A percentile compares a stretch with the other conserved stretches of the same genome.
These are phyloP conservation scores for Cymodocea nodosa DNA, from an alignment of 116 monocot genomes.

Conservation along the genomic window DNA sequence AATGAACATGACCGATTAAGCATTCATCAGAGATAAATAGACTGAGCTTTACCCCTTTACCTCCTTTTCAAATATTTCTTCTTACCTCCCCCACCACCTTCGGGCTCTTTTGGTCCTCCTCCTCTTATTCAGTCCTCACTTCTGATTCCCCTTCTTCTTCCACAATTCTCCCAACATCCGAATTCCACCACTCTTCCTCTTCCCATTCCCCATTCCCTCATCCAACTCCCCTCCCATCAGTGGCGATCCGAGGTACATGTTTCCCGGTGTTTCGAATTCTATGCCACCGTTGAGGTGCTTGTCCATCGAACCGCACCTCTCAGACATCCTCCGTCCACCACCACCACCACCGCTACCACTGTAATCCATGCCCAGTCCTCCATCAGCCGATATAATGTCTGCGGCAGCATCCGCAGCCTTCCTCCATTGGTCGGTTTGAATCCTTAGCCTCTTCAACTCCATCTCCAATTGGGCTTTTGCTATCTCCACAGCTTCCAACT, in stretches of 20 bases:
- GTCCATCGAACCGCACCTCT: slow-evolving; percentile 42
- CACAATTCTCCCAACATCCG: slow-evolving; percentile 59
- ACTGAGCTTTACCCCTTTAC: no score
- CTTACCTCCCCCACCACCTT: no score
- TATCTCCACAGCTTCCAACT: slow-evolving; percentile 21
- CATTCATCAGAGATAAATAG: no score
- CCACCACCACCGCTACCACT: background rate
- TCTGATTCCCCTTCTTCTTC: slow-evolving; percentile 55
- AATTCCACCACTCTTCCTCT: slow-evolving; percentile 28
- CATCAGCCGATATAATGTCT: slow-evolving; percentile 28
- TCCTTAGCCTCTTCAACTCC: slow-evolving; percentile 51
- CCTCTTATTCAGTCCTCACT: background rate
- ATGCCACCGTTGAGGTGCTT: slow-evolving; percentile 12
- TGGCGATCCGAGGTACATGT: slow-evolving; percentile 19
- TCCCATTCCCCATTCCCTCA: slow-evolving; percentile 7
- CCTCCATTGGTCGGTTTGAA: slow-evolving; percentile 79
- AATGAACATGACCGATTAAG: no score
- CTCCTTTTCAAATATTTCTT: no score
- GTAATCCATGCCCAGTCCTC: slow-evolving; percentile 1
- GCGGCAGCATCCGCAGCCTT: slow-evolving; percentile 87
- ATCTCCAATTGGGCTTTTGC: slow-evolving; percentile 37
- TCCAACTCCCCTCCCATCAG: slow-evolving; percentile 18
- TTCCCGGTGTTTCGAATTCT: slow-evolving; percentile 8
- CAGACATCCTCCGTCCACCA: background rate
- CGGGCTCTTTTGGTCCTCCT: no score